Base-by-base conservation (phyloP, 139 green algal species). In the Ulvella scutata region DNA sequence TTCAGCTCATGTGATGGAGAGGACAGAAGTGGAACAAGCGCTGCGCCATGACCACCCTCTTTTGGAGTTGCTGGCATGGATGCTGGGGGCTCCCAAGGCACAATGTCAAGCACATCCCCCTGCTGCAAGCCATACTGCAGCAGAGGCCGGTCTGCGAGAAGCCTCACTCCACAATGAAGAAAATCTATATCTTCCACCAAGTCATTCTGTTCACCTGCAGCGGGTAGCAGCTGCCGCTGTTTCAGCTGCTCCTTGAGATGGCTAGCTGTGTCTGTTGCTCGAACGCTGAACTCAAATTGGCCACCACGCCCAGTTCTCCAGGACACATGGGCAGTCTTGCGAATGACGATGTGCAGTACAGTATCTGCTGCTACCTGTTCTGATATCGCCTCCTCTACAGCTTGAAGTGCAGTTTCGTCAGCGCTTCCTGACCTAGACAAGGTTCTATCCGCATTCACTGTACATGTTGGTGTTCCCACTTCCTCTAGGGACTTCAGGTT, bases 201-300 rank as follows among this genome's bases (percentile, higher is more conserved):
- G 3, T 77, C 35, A 3, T 20, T 51, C 38, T 79, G 35, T 10
- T 34, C 4, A 20, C 62, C 34, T 20, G 40, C 38, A 31, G 33
- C 3, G 38, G 13, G 60, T 28, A 43, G 76, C 38, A 20, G 43
- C 73, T 73, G 51, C 9, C 77, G 75, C 23, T 67, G 78, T 76
- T 86, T 78, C 36, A 88, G 43, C 62, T 82, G 83, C 33, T 37
- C 40, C 72, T 83, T 81, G 3, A 87, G 60, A 4, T 73, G 74
- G 33, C 82, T 79, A 1, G 76, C 76, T 4, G 80, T 84, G 9
- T 83, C 80, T 6, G 62, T 51, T 7, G 75, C 59, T 10, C 72
- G 79, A 51, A 87, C 83, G 62, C 39, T 77, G 33, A 88, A 75
- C 76, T 88, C 84, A 76, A 87, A 87, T 33, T 76, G 74, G 67